Evolutionary conservation across 169 alveolate genomes (phyloP).

Genomic region (Plasmodium chabaudi): DNA sequence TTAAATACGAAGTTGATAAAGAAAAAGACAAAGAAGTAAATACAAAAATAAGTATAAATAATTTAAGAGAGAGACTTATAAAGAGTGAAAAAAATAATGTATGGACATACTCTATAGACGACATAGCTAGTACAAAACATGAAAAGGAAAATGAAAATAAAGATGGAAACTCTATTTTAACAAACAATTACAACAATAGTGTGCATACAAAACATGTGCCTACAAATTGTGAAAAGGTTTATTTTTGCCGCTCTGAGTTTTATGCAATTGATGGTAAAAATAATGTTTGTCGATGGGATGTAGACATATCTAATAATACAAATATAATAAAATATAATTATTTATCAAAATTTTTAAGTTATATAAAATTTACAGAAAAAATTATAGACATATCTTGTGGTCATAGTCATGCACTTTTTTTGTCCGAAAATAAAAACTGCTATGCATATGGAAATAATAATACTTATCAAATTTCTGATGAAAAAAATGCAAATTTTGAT

Average conservation of each 20-base stretch:
- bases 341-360: conserved; percentile 32
- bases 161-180: background rate
- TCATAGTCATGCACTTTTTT: conserved; percentile 50
- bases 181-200: background rate
- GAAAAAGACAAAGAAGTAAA: background rate
- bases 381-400: conserved; percentile 47
- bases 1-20: background rate
- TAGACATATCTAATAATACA: conserved; percentile 2
- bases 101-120: background rate
- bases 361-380: conserved; percentile 28
- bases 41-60: background rate
- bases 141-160: background rate
- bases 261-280: conserved; percentile 25
- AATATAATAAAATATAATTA: conserved; percentile 5
- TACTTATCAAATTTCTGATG: conserved; percentile 19
- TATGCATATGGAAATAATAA: conserved; percentile 57
- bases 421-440: conserved; percentile 49
- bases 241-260: conserved; percentile 24
- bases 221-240: conserved; percentile 6
- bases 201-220: conserved; percentile 3
- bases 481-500: conserved; percentile 21
- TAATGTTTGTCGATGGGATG: conserved; percentile 21
- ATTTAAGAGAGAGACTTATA: background rate
- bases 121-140: background rate
- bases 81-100: background rate